Conservation (phyloP, 2,329 filamentous ascomycete genomes). For the Alternaria arbusti region DNA sequence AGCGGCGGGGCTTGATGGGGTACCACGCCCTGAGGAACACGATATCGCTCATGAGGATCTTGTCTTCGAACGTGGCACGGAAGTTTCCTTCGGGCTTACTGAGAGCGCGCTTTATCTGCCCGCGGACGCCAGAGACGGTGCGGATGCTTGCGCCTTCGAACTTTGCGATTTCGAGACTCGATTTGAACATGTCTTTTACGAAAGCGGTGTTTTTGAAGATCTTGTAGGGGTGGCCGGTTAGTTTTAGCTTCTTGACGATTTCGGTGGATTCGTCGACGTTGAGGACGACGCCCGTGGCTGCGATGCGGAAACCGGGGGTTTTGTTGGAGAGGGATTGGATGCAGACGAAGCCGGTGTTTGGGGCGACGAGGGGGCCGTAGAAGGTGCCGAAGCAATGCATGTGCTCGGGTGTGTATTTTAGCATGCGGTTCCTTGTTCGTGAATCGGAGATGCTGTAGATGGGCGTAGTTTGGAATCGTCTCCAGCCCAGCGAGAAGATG, state of each 20-base stretch:
- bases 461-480: conserved; percentile 89
- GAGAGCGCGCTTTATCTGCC: conserved; percentile 95
- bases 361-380: conserved; percentile 92
- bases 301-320: conserved; percentile 89
- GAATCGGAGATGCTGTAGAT: conserved; percentile 96
- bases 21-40: conserved; percentile 98
- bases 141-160: conserved; percentile 96
- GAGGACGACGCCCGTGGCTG: conserved; percentile 90
- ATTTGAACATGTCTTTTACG: conserved; percentile 98
- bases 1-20: conserved; percentile 90
- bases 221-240: conserved; percentile 92
- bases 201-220: conserved; percentile 99
- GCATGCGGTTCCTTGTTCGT: conserved; percentile 91
- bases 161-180: conserved; percentile 91
- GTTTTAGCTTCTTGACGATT: conserved; percentile 99
- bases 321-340: conserved; percentile 87
- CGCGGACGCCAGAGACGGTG: conserved; percentile 92
- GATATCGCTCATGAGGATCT: conserved; percentile 95
- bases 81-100: conserved; percentile 94
- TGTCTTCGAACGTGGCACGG: conserved; percentile 98
- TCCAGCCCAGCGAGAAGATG: conserved; percentile 96
- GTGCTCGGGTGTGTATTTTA: conserved; percentile 98
- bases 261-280: conserved; percentile 95
- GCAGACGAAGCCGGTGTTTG: conserved; percentile 94
- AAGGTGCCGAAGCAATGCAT: conserved; percentile 99